Conservation (phyloP, 352 stramenopile genomes). For the Globisporangium mamillatum region DNA sequence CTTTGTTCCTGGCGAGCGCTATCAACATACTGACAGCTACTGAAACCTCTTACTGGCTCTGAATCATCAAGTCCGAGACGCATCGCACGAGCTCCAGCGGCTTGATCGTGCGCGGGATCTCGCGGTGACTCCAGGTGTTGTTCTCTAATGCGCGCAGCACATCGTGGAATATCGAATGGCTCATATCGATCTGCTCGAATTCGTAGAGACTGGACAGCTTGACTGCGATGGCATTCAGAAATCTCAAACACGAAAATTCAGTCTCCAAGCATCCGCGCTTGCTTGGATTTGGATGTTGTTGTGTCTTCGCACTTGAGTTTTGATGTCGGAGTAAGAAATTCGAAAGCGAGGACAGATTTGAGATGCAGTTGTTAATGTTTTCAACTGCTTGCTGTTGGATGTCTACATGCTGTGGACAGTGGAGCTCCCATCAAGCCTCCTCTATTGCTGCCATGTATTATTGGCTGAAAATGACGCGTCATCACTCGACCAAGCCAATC, state of each 20-base stretch:
- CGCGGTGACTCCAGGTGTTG: neutral
- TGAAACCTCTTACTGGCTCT: neutral
- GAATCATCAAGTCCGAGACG: neutral
- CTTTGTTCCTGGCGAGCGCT: neutral
- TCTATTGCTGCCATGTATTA: neutral
- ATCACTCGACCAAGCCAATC: neutral
- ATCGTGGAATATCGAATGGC: neutral
- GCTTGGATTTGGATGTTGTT: too few relatives aligned
- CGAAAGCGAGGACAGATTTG: too few relatives aligned
- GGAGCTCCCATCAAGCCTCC: too few relatives aligned
- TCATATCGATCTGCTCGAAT: neutral
- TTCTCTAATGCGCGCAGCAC: neutral
- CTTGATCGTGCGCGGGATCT: conserved; percentile 2
- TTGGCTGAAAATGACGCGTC: neutral
- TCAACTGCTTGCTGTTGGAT: too few relatives aligned
- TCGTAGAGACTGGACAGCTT: neutral
- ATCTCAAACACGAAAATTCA: neutral
- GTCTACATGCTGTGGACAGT: too few relatives aligned
- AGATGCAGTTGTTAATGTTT: too few relatives aligned
- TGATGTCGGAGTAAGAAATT: too few relatives aligned
- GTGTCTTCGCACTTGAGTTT: too few relatives aligned
- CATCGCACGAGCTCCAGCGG: neutral
- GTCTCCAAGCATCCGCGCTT: neutral
- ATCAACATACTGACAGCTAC: neutral
- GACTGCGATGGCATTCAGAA: neutral